Evolutionary conservation across 208 protist species (phyloP), one percentile per base, ranked within the genome.

Genomic region (Kentomonas sorsogonicus): DNA sequence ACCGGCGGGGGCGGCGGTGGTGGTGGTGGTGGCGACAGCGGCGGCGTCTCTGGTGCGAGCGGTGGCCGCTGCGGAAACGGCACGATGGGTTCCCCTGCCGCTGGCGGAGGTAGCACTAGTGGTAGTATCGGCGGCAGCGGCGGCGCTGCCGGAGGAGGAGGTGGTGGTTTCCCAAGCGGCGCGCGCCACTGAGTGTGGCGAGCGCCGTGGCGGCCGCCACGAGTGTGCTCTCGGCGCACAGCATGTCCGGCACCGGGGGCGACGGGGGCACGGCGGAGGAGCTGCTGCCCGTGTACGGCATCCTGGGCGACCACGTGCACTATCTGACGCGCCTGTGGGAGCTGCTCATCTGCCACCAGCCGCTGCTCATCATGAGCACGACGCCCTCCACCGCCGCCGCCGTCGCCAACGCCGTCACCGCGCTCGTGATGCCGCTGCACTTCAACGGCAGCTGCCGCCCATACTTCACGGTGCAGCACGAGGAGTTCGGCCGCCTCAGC

Each of bases 391-490:
- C 71, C 52, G 84, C 83, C 44, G 81, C 83, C 20, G 83, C 78
- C 10, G 66, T 61, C 1, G 83, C 83, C 18, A 56, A 89, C 59
- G 77, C 78, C 20, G 60, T 91, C n/a, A 66, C 77, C 3, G 89
- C 87, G 25, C 63, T 94, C 7, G 70, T 94, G 23, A 41, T 74
- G 43, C 87, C 87, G 15, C 61, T 94, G 22, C 65, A 82, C 40
- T 94, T 77, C 63, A 81, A 63, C 38, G 87, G 87, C 9, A 69
- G 53, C 13, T 48, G 91, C 59, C 61, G 66, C 31, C 69, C 83
- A 6, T 91, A 94, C 74, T 88, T 94, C 56, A 94, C 87, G 0
- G 82, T 91, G 44, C 83, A 94, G 62, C 77, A 90, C 61, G 74
- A 82, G 20, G 66, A 81, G 30, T 88, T 88, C 52, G 39, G 55